A percentile compares a stretch with the other conserved stretches of the same genome.
phyloP scores from a whole-genome alignment of 176 grass and related monocot species.

The Thalia dealbata region DNA sequence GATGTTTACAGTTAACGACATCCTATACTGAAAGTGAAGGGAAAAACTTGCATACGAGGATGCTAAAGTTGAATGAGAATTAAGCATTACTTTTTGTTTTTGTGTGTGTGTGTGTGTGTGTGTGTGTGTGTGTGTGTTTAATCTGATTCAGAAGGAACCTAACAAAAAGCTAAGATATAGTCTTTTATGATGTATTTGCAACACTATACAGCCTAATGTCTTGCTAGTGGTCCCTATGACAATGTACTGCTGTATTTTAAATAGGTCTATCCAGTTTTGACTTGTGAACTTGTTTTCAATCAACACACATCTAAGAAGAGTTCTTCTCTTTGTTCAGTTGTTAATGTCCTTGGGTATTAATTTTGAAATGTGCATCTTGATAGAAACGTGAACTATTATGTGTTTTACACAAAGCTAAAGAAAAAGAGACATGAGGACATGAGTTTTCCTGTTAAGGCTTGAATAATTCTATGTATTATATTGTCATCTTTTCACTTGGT shows the following conservation, averaged over 20 bases:
- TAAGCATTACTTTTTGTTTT: too few species aligned
- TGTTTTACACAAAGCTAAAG: not conserved
- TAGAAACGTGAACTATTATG: not conserved
- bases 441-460: not conserved
- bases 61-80: too few species aligned
- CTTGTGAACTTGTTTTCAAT: not conserved
- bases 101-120: too few species aligned
- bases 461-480: not conserved
- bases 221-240: not conserved
- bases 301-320: not conserved
- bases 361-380: not conserved
- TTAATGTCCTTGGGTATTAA: not conserved
- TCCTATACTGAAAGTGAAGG: not conserved
- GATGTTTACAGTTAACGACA: not conserved
- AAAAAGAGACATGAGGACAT: not conserved
- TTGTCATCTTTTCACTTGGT: not conserved
- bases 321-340: not conserved
- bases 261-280: not conserved
- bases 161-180: too few species aligned
- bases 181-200: too few species aligned
- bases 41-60: not conserved
- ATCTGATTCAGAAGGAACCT: too few species aligned
- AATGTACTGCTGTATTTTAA: constrained; percentile 1
- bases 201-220: too few species aligned
- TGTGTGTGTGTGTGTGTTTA: too few species aligned